These are phyloP conservation scores for Atkinsonella hypoxylon DNA, from an alignment of 2,329 filamentous ascomycete species.

Conservation along the genomic window DNA sequence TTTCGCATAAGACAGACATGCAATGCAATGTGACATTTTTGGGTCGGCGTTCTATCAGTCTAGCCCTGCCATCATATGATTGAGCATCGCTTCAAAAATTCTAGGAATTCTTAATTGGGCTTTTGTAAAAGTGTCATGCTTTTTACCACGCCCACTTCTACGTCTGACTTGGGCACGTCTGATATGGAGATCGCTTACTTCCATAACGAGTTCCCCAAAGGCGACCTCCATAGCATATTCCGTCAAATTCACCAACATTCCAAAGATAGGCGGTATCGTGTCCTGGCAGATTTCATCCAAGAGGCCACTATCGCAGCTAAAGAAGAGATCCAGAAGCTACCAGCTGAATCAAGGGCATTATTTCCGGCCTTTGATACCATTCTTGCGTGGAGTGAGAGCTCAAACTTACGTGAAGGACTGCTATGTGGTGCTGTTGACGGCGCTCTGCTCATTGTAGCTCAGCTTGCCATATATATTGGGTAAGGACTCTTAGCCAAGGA, in stretches of 20 bases:
- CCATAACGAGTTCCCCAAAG: conserved; percentile 4
- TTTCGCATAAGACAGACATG: too few species aligned
- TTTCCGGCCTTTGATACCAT: conserved; percentile 27
- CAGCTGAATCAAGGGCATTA: conserved; percentile 11
- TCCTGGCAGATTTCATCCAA: conserved; percentile 1
- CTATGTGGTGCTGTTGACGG: conserved; percentile 33
- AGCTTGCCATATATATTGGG: conserved; percentile 33
- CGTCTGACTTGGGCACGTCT: too few species aligned
- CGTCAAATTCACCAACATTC: not conserved
- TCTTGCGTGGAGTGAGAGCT: conserved; percentile 18
- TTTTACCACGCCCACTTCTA: too few species aligned
- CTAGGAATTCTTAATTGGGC: too few species aligned
- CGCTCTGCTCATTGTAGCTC: conserved; percentile 25
- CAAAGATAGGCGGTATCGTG: not conserved
- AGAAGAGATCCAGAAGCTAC: not conserved
- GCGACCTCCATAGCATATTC: not conserved
- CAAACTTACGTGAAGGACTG: conserved; percentile 25
- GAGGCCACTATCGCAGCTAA: not conserved
- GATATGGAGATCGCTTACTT: not conserved
- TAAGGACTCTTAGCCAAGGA: conserved; percentile 14
- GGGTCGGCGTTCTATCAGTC: too few species aligned
- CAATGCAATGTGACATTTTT: too few species aligned
- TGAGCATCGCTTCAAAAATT: too few species aligned
- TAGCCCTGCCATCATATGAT: too few species aligned
- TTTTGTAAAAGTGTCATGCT: too few species aligned